These are phyloP conservation scores for Fusarium pseudograminearum DNA, from an alignment of 2,329 filamentous ascomycete species.

Conservation along the genomic window DNA sequence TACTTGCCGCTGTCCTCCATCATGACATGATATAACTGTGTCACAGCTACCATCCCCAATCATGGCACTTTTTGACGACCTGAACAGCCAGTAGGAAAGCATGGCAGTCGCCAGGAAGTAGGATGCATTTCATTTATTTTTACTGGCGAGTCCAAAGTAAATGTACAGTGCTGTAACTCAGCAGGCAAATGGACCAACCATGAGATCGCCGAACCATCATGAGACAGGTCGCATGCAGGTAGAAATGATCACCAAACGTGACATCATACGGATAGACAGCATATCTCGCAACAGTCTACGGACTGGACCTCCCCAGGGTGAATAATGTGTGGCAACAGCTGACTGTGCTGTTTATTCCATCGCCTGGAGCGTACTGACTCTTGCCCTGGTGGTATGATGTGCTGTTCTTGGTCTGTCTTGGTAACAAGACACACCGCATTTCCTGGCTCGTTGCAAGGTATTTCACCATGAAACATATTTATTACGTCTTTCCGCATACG, in stretches of 20 bases:
- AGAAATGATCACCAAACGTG: slow-evolving; percentile 3
- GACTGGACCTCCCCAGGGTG: not conserved
- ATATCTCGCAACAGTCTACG: not conserved
- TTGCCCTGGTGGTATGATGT: slow-evolving; percentile 1
- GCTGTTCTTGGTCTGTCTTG: not conserved
- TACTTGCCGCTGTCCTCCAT: not conserved
- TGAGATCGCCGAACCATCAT: slow-evolving; percentile 14
- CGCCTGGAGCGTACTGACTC: not conserved
- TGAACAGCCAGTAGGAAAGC: not conserved
- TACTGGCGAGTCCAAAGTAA: too few species aligned
- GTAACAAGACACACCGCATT: slow-evolving; percentile 2
- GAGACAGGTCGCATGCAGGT: slow-evolving; percentile 17
- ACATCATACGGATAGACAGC: slow-evolving; percentile 2
- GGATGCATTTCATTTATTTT: not conserved
- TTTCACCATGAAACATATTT: slow-evolving; percentile 2
- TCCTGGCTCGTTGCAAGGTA: slow-evolving; percentile 6
- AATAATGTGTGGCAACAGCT: slow-evolving; percentile 1
- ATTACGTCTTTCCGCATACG: not conserved
- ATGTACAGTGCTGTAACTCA: not conserved
- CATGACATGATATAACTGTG: not conserved
- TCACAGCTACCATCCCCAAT: not conserved
- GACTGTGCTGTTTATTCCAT: not conserved
- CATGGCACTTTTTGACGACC: not conserved
- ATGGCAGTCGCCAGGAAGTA: not conserved
- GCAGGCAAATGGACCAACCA: slow-evolving; percentile 5